These are phyloP conservation scores for Colletotrichum godetiae DNA, from an alignment of 2,329 filamentous ascomycete species.

Conservation along the genomic window DNA sequence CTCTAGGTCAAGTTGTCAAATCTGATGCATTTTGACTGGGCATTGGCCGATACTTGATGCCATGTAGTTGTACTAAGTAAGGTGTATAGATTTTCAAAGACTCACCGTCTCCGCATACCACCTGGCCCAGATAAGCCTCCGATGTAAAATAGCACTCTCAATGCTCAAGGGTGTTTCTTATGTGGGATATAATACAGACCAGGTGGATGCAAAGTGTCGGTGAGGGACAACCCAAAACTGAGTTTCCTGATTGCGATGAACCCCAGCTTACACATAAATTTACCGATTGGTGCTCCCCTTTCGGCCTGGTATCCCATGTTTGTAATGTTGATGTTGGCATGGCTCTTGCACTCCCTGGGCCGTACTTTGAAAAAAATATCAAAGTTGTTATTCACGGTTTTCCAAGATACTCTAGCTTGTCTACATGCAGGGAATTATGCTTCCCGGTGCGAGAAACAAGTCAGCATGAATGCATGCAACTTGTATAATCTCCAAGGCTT, in stretches of 20 bases:
- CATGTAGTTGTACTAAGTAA: not conserved
- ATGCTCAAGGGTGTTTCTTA: slow-evolving; percentile 1
- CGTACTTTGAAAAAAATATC: not conserved
- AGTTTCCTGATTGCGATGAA: not conserved
- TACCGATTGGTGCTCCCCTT: not conserved
- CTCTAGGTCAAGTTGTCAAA: not conserved
- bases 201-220: slow-evolving; percentile 27
- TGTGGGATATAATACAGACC: not conserved
- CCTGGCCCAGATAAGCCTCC: not conserved
- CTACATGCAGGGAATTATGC: not conserved
- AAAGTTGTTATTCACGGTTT: not conserved
- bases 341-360: not conserved
- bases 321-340: not conserved
- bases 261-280: not conserved
- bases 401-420: not conserved
- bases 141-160: too few species aligned
- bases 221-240: slow-evolving; percentile 11
- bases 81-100: not conserved
- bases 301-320: not conserved
- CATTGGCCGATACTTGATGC: not conserved
- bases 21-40: not conserved
- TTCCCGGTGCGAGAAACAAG: not conserved
- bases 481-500: not conserved
- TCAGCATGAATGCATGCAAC: not conserved
- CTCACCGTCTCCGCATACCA: not conserved